phyloP scores from a whole-genome alignment of 495 filamentous ascomycete genomes.

The Parathielavia hyrcaniae region DNA sequence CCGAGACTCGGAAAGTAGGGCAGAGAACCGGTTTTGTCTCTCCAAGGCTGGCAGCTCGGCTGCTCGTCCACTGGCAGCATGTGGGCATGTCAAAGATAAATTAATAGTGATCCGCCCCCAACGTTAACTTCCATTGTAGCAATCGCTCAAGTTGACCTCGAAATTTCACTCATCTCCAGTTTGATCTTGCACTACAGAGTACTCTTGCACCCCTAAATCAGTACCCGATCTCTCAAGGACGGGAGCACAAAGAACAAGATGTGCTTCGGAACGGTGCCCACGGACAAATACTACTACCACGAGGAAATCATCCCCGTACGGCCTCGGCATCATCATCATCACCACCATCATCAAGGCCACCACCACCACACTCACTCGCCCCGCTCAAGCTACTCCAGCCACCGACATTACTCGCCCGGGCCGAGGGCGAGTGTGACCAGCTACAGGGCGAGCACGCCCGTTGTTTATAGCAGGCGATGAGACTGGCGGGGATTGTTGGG shows the following conservation, averaged over 20 bases:
- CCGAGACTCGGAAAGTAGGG: not conserved
- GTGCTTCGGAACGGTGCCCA: slow-evolving; percentile 38
- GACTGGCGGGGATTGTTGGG: not conserved
- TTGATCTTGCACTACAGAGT: no score
- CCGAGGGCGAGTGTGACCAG: slow-evolving; percentile 32
- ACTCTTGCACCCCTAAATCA: not conserved
- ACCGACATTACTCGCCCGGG: slow-evolving; percentile 10
- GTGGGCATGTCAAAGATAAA: no score
- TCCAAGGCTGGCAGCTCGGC: not conserved
- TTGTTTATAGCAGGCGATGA: slow-evolving; percentile 1
- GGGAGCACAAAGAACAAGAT: slow-evolving; percentile 27
- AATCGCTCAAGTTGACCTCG: no score
- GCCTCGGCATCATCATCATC: slow-evolving; percentile 29
- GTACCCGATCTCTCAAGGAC: not conserved
- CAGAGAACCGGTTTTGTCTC: not conserved
- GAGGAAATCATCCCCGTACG: slow-evolving; percentile 43
- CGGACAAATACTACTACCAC: slow-evolving; percentile 46
- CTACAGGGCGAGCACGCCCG: not conserved
- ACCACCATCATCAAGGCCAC: slow-evolving; percentile 29
- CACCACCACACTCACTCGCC: slow-evolving; percentile 12
- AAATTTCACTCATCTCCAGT: no score
- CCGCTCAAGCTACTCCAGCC: not conserved
- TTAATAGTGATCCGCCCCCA: no score
- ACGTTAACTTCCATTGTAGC: no score
- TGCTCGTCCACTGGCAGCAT: no score